Conservation (phyloP, 495 filamentous ascomycete species). For the Daldinia loculata region DNA sequence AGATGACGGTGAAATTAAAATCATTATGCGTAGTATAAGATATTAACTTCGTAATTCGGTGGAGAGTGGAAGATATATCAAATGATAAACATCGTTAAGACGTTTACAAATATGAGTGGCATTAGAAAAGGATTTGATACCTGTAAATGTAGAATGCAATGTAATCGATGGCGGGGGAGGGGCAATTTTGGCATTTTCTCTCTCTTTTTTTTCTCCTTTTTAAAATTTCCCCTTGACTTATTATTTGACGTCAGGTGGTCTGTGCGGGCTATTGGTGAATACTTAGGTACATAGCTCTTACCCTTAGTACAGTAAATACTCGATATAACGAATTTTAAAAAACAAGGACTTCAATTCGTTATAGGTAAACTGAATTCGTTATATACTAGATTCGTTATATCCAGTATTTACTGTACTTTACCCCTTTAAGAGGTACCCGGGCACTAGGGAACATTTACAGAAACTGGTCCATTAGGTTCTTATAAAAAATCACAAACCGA, state of each 20-base stretch:
- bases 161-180: constrained; percentile 47
- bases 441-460: neutral
- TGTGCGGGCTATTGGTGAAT: neutral
- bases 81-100: neutral
- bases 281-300: too few relatives aligned
- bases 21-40: neutral
- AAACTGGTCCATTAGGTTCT: neutral
- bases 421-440: too few relatives aligned
- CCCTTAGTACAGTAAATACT: constrained; percentile 1
- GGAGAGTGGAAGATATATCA: neutral
- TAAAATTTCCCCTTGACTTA: neutral
- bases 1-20: neutral
- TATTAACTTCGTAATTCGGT: neutral
- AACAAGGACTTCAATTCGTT: too few relatives aligned
- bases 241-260: neutral
- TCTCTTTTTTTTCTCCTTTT: neutral
- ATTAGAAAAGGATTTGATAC: neutral
- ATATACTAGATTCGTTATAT: too few relatives aligned
- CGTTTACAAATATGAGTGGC: neutral
- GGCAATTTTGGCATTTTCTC: constrained; percentile 24
- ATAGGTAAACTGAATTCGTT: too few relatives aligned
- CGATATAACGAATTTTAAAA: too few relatives aligned
- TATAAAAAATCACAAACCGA: neutral
- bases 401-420: too few relatives aligned
- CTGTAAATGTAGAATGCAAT: constrained; percentile 1